Evolutionary conservation across 352 stramenopile species (phyloP).

Genomic region (Globisporangium polare): DNA sequence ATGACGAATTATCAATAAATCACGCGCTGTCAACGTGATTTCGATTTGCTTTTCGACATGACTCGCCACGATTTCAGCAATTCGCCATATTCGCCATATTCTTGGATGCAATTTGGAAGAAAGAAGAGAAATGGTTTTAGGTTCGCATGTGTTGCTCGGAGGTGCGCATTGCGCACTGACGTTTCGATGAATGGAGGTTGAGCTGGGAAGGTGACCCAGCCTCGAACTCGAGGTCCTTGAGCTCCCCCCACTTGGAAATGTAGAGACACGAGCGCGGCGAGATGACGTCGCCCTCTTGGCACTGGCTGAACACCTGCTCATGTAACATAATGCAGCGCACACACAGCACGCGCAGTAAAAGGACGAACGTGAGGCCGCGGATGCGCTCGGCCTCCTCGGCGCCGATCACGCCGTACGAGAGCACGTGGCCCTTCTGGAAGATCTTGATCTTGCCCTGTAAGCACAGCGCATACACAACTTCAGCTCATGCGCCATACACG

Average conservation of each 20-base stretch:
- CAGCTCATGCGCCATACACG: not conserved
- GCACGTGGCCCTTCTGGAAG: slow-evolving; percentile 81
- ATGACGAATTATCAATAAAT: too few relatives aligned
- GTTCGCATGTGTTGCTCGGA: not conserved
- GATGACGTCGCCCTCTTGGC: slow-evolving; percentile 89
- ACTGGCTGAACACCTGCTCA: slow-evolving; percentile 85
- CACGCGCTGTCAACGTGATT: too few relatives aligned
- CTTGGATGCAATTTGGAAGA: too few relatives aligned
- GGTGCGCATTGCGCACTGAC: not conserved
- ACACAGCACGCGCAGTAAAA: too few relatives aligned
- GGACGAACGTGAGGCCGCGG: slow-evolving; percentile 71
- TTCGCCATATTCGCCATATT: too few relatives aligned
- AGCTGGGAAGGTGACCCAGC: not conserved
- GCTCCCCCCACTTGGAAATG: slow-evolving; percentile 88
- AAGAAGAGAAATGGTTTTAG: too few relatives aligned
- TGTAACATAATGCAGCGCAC: slow-evolving; percentile 9
- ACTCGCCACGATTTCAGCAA: too few relatives aligned
- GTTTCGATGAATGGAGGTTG: not conserved
- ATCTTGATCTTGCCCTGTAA: slow-evolving; percentile 82
- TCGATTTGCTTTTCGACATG: too few relatives aligned
- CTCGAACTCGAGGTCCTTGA: slow-evolving; percentile 87
- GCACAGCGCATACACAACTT: not conserved
- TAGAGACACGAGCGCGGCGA: slow-evolving; percentile 90
- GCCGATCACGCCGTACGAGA: slow-evolving; percentile 80
- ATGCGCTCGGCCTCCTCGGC: slow-evolving; percentile 85